Conservation (phyloP, 257 asterid genomes). For the Vinca minor region DNA sequence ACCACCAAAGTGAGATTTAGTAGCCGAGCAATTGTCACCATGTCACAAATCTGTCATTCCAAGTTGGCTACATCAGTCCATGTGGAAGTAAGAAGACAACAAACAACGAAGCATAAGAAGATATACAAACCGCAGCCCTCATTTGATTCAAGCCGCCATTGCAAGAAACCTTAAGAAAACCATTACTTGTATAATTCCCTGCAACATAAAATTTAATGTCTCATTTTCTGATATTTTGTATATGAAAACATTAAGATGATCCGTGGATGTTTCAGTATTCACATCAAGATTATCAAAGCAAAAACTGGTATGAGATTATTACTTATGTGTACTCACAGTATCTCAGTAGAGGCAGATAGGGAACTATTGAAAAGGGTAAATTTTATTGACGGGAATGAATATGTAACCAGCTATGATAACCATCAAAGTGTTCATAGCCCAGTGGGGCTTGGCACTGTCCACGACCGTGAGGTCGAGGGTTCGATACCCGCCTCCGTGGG, state of each 20-base stretch:
- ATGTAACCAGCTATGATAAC: too few species aligned
- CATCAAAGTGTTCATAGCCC: too few species aligned
- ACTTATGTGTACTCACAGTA: not conserved
- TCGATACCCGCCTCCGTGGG: too few species aligned
- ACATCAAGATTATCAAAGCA: not conserved
- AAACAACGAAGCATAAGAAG: conserved; percentile 4
- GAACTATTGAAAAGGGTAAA: not conserved
- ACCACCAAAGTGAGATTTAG: conserved; percentile 84
- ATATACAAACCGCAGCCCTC: conserved; percentile 79
- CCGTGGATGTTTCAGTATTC: not conserved
- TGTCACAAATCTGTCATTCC: conserved; percentile 81
- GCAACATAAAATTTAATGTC: conserved; percentile 10
- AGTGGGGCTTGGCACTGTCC: too few species aligned
- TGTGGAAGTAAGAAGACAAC: conserved; percentile 4
- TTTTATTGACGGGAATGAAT: not conserved
- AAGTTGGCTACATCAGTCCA: conserved; percentile 20
- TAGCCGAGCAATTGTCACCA: conserved; percentile 87
- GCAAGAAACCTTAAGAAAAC: conserved; percentile 80
- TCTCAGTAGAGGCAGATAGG: too few species aligned
- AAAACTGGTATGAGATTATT: not conserved
- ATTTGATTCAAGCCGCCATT: conserved; percentile 96
- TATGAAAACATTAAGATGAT: not conserved
- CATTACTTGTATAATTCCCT: conserved; percentile 83
- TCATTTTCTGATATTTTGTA: not conserved
- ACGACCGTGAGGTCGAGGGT: too few species aligned